Conservation (phyloP, 495 filamentous ascomycete species). For the Pyronema domesticum region DNA sequence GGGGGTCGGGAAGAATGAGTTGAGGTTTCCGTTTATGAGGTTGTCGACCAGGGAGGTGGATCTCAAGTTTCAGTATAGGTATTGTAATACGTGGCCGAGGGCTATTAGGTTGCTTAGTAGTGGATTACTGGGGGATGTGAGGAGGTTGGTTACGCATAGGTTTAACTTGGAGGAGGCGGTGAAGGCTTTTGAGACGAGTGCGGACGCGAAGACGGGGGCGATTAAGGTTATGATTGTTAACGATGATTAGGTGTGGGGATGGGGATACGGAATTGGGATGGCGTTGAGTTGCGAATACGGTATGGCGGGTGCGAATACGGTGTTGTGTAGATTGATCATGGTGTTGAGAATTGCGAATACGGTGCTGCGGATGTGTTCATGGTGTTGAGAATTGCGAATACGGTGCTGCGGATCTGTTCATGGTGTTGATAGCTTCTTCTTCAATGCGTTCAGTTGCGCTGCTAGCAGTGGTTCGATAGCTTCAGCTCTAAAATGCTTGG, state of each 20-base stretch:
- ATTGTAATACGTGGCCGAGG: constrained; percentile 85
- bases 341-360: too few species aligned
- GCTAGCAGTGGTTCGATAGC: too few species aligned
- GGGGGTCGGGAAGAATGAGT: constrained; percentile 84
- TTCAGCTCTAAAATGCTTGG: too few species aligned
- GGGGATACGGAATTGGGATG: background rate
- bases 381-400: too few species aligned
- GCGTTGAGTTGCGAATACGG: too few species aligned
- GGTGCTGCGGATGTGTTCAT: too few species aligned
- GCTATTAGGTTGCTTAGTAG: constrained; percentile 76
- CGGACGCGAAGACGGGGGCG: constrained; percentile 74
- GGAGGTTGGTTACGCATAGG: constrained; percentile 70
- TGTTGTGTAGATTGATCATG: too few species aligned
- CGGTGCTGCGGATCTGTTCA: too few species aligned
- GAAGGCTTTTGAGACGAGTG: constrained; percentile 72
- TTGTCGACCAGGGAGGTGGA: constrained; percentile 80
- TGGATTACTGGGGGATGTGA: constrained; percentile 53
- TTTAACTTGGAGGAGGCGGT: constrained; percentile 71
- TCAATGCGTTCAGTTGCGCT: too few species aligned
- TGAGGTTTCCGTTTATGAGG: constrained; percentile 85
- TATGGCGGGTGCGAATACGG: too few species aligned
- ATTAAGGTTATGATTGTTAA: constrained; percentile 90
- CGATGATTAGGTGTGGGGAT: constrained; percentile 16
- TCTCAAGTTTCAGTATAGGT: constrained; percentile 88
- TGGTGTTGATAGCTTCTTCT: too few species aligned